A percentile compares a stretch with the other conserved stretches of the same genome.
phyloP scores from a whole-genome alignment of 2,329 filamentous ascomycete species.

The Cryphonectria radicalis region DNA sequence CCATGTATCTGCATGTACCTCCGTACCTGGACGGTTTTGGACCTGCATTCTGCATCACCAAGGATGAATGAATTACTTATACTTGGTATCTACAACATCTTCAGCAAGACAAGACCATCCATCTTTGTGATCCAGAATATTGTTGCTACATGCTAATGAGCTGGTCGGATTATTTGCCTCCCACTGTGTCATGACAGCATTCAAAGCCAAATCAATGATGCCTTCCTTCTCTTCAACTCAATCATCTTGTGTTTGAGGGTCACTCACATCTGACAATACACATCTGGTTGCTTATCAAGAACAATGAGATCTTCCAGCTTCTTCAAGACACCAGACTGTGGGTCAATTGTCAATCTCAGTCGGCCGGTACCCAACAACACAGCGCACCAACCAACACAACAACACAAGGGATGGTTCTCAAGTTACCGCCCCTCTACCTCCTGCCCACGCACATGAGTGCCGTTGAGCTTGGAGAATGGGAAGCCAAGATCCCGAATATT shows the following conservation, averaged over 20 bases:
- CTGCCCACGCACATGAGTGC: slow-evolving; percentile 70
- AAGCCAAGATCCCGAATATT: slow-evolving; percentile 66
- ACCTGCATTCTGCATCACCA: neutral
- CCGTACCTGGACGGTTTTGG: neutral
- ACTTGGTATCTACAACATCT: no score
- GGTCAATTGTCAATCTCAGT: neutral
- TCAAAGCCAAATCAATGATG: neutral
- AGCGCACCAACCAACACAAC: neutral
- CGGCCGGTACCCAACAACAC: neutral
- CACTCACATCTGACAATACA: neutral
- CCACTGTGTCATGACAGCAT: neutral
- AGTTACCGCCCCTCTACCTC: slow-evolving; percentile 71
- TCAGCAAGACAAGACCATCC: neutral
- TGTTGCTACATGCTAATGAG: neutral
- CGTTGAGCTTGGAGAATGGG: slow-evolving; percentile 65
- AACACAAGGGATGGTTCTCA: slow-evolving; percentile 36
- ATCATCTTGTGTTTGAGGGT: neutral
- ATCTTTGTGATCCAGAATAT: neutral
- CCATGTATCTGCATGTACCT: neutral
- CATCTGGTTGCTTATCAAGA: no score
- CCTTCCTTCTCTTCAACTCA: neutral
- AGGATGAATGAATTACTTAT: no score
- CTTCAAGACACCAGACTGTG: neutral
- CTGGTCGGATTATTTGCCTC: neutral
- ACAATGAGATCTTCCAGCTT: neutral